phyloP scores from a whole-genome alignment of 208 protist genomes.

The Leishmania braziliensis region DNA sequence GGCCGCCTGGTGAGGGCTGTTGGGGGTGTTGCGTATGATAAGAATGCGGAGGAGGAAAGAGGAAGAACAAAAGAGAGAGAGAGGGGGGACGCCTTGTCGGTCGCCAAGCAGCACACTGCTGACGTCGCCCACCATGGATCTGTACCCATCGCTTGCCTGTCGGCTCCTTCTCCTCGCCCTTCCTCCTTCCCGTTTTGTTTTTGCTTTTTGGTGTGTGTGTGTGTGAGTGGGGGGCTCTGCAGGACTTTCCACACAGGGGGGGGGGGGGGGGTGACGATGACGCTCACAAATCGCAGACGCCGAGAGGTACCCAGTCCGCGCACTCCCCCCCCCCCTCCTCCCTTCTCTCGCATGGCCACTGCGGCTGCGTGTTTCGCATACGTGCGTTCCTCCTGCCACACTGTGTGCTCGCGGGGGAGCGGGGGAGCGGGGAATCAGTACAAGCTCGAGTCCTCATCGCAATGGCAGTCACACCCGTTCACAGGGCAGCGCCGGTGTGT shows the following conservation, averaged over 20 bases:
- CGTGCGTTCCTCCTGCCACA: neutral
- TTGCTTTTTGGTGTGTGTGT: neutral
- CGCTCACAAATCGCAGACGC: neutral
- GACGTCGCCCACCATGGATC: neutral
- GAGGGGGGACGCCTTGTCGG: neutral
- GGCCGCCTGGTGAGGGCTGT: neutral
- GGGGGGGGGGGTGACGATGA: neutral
- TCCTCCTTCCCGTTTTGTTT: neutral
- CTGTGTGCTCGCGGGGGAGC: neutral
- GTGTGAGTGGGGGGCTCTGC: too few relatives aligned
- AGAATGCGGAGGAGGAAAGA: neutral
- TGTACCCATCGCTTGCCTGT: neutral
- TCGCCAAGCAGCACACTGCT: neutral
- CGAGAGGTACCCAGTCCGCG: neutral
- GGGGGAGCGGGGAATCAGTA: constrained; percentile 25
- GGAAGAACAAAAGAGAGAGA: neutral
- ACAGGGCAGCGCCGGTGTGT: constrained; percentile 73
- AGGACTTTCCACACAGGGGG: neutral
- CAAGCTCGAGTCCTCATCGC: constrained; percentile 53
- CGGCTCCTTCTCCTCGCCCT: too few relatives aligned
- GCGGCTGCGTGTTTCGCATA: neutral
- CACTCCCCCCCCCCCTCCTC: neutral
- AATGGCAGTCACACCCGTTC: constrained; percentile 77
- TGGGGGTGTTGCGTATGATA: neutral
- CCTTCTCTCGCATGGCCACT: neutral